These are phyloP conservation scores for Candolleomyces eurysporus DNA, from an alignment of 768 basidiomycete genomes.

Conservation along the genomic window DNA sequence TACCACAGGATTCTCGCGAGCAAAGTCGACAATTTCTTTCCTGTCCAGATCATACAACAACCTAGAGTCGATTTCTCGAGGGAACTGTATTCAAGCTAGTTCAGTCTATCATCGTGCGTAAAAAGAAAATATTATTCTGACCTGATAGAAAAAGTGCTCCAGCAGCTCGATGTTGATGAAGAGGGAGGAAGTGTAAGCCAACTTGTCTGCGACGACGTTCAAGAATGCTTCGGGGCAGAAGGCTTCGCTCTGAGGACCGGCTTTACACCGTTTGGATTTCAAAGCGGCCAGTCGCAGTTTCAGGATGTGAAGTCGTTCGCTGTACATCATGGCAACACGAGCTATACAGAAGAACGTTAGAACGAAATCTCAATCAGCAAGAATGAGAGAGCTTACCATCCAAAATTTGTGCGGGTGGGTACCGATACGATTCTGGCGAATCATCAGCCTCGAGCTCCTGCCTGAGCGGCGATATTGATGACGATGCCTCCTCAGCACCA, in stretches of 20 bases:
- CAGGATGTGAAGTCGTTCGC: slow-evolving; percentile 75
- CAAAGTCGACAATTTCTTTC: slow-evolving; percentile 85
- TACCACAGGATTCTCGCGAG: slow-evolving; percentile 92
- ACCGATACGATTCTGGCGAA: slow-evolving; percentile 77
- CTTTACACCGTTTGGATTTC: slow-evolving; percentile 84
- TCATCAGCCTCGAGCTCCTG: slow-evolving; percentile 25
- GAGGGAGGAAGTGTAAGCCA: slow-evolving; percentile 94
- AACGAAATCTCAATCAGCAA: neutral
- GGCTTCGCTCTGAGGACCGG: slow-evolving; percentile 83
- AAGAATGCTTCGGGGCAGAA: slow-evolving; percentile 98
- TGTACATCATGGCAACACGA: slow-evolving; percentile 88
- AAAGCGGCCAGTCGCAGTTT: slow-evolving; percentile 85
- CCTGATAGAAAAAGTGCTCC: slow-evolving; percentile 99
- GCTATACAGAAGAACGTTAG: slow-evolving; percentile 45
- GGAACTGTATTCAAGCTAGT: slow-evolving; percentile 58
- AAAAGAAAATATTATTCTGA: slow-evolving; percentile 27
- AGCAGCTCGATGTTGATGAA: slow-evolving; percentile 98
- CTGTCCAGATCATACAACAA: slow-evolving; percentile 92
- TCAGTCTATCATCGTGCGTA: neutral
- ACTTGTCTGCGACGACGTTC: slow-evolving; percentile 93
- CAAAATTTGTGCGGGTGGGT: slow-evolving; percentile 85
- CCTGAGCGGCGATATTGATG: slow-evolving; percentile 14
- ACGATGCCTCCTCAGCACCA: slow-evolving; percentile 13
- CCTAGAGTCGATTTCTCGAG: slow-evolving; percentile 94
- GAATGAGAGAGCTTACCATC: slow-evolving; percentile 63